Evolutionary conservation across 2,329 filamentous ascomycete genomes (phyloP).

Genomic region (Hypoxylon sp.): DNA sequence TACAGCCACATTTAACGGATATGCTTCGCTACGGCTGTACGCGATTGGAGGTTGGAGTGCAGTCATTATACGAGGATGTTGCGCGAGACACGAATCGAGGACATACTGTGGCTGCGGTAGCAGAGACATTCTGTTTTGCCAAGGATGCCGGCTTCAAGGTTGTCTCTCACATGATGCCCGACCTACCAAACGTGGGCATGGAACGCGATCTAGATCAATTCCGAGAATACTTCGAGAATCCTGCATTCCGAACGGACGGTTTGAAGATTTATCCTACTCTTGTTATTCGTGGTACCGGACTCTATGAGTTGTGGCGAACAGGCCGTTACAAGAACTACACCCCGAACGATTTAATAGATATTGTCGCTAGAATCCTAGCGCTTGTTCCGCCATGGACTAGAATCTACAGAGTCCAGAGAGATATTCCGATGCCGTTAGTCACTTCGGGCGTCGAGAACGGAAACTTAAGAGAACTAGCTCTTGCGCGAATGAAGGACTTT

Average conservation of each 20-base stretch:
- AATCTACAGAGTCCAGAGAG: slow-evolving; percentile 97
- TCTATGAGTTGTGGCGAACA: slow-evolving; percentile 98
- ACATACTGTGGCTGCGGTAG: slow-evolving; percentile 93
- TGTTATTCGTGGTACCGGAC: slow-evolving; percentile 92
- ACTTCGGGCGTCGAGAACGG: slow-evolving; percentile 98
- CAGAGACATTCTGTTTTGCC: slow-evolving; percentile 94
- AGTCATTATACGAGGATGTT: slow-evolving; percentile 97
- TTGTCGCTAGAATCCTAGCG: slow-evolving; percentile 94
- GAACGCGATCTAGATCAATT: slow-evolving; percentile 98
- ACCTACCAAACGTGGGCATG: slow-evolving; percentile 97
- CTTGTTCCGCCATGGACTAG: slow-evolving; percentile 96
- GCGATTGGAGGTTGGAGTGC: slow-evolving; percentile 90
- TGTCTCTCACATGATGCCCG: slow-evolving; percentile 99
- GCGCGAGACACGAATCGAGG: slow-evolving; percentile 97
- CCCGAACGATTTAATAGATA: slow-evolving; percentile 92
- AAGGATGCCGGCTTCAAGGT: slow-evolving; percentile 99
- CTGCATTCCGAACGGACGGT: slow-evolving; percentile 93
- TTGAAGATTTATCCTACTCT: slow-evolving; percentile 98
- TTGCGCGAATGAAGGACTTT: slow-evolving; percentile 99
- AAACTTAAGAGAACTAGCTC: slow-evolving; percentile 89
- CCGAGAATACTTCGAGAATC: slow-evolving; percentile 96
- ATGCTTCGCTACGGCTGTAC: slow-evolving; percentile 99
- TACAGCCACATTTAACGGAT: slow-evolving; percentile 91
- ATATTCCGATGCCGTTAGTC: slow-evolving; percentile 99
- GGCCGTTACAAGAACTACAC: slow-evolving; percentile 99